A percentile compares a stretch with the other conserved stretches of the same genome.
These are phyloP conservation scores for Adiantum capillusveneris DNA, from an alignment of 75 land plant species.

Conservation along the genomic window DNA sequence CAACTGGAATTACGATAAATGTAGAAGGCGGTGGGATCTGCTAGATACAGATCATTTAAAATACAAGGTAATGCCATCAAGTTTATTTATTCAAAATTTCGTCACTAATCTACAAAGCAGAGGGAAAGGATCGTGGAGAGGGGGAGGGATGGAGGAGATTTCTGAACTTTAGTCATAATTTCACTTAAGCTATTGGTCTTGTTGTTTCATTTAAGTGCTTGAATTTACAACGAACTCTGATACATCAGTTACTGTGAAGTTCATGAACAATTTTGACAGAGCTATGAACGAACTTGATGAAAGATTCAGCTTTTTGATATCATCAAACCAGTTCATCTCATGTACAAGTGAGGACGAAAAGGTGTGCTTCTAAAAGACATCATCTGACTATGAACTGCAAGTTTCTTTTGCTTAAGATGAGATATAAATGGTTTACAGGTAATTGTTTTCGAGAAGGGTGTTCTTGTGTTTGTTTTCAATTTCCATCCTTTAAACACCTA, in stretches of 20 bases:
- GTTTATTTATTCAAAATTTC: not conserved
- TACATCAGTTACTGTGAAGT: constrained; percentile 49
- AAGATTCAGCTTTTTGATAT: constrained; percentile 54
- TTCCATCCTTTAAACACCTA: constrained; percentile 86
- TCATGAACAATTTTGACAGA: constrained; percentile 86
- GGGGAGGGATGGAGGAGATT: no score
- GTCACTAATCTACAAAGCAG: no score
- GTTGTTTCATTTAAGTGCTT: no score
- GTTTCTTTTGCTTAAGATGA: constrained; percentile 1
- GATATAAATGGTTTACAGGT: constrained; percentile 42
- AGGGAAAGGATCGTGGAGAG: no score
- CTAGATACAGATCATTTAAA: constrained; percentile 78
- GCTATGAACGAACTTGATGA: constrained; percentile 89
- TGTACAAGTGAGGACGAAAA: constrained; percentile 70
- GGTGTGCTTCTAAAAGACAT: constrained; percentile 26
- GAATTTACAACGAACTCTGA: no score
- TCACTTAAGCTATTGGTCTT: no score
- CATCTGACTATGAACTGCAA: not conserved
- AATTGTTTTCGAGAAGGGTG: constrained; percentile 93
- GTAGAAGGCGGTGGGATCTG: constrained; percentile 89
- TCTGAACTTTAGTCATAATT: no score
- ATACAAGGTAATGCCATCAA: constrained; percentile 59
- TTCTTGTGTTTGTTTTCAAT: constrained; percentile 91
- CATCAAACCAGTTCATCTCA: constrained; percentile 76
- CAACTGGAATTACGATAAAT: constrained; percentile 85